Evolutionary conservation across 2,329 filamentous ascomycete species (phyloP).

Genomic region (Botryosphaeria agaves): DNA sequence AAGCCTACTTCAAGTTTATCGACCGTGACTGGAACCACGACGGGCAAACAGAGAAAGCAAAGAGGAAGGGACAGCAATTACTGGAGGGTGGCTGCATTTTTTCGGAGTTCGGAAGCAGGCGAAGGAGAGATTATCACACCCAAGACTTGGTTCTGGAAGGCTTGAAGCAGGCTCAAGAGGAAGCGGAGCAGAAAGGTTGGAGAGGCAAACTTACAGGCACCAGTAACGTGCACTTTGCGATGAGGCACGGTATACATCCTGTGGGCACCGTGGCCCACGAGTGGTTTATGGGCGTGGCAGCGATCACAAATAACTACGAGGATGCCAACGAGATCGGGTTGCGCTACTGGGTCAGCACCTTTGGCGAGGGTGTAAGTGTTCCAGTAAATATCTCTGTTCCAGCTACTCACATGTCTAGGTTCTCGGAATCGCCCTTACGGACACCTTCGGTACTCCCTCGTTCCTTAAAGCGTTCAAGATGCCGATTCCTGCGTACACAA

Average conservation of each 20-base stretch:
- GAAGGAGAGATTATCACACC: slow-evolving; percentile 84
- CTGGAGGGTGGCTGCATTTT: slow-evolving; percentile 72
- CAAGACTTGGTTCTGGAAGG: slow-evolving; percentile 85
- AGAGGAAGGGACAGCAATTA: slow-evolving; percentile 59
- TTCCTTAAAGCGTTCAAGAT: slow-evolving; percentile 75
- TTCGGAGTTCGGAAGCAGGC: slow-evolving; percentile 84
- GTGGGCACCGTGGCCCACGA: slow-evolving; percentile 90
- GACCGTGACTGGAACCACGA: slow-evolving; percentile 84
- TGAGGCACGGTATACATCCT: slow-evolving; percentile 72
- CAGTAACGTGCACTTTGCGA: slow-evolving; percentile 93
- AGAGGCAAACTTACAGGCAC: slow-evolving; percentile 68
- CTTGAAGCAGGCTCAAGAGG: slow-evolving; percentile 59
- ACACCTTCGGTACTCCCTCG: slow-evolving; percentile 84
- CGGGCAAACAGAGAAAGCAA: slow-evolving; percentile 72
- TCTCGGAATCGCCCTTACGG: slow-evolving; percentile 76
- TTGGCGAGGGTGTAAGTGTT: slow-evolving; percentile 50
- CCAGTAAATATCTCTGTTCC: not conserved
- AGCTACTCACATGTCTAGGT: slow-evolving; percentile 25
- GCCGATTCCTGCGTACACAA: slow-evolving; percentile 34
- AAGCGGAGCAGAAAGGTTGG: slow-evolving; percentile 46
- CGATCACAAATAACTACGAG: slow-evolving; percentile 73
- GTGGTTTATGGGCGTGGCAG: slow-evolving; percentile 98
- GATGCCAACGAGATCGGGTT: slow-evolving; percentile 71
- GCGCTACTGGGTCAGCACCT: slow-evolving; percentile 78
- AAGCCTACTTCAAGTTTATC: slow-evolving; percentile 95